A percentile compares a stretch with the other conserved stretches of the same genome.
Evolutionary conservation across 352 stramenopile genomes (phyloP).

Genomic region (Pythium brassicae): DNA sequence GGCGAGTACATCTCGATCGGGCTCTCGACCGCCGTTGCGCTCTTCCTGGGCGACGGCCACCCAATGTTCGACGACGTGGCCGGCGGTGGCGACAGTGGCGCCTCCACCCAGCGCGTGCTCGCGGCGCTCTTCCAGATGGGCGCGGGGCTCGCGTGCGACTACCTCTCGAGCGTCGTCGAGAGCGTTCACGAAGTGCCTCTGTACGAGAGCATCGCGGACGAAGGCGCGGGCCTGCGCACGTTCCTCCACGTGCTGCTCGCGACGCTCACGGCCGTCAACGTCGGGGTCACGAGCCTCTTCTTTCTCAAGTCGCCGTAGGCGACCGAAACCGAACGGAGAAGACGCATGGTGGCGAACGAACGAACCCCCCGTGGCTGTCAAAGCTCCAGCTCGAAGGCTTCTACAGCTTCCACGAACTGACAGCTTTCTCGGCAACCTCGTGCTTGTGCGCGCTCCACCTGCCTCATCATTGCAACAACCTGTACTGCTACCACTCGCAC

Average conservation of each 20-base stretch:
- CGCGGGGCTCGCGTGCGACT: constrained; percentile 24
- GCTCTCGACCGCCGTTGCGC: constrained; percentile 20
- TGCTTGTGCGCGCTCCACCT: too few species aligned
- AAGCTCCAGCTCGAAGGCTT: too few species aligned
- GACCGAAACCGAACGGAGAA: neutral
- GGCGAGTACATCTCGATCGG: constrained; percentile 46
- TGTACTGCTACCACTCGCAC: too few species aligned
- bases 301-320: constrained; percentile 2
- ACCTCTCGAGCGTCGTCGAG: constrained; percentile 30
- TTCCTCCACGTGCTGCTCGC: constrained; percentile 22
- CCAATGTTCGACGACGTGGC: constrained; percentile 16
- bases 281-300: constrained; percentile 18
- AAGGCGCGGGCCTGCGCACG: constrained; percentile 17
- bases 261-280: constrained; percentile 22
- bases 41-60: constrained; percentile 16
- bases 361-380: too few species aligned
- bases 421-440: too few species aligned
- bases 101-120: constrained; percentile 5
- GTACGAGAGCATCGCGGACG: constrained; percentile 27
- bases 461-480: too few species aligned
- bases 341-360: too few species aligned
- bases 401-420: too few species aligned
- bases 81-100: neutral
- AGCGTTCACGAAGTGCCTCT: constrained; percentile 33
- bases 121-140: constrained; percentile 12